Conservation (phyloP, 768 basidiomycete genomes). For the Antrodiella citrinella region DNA sequence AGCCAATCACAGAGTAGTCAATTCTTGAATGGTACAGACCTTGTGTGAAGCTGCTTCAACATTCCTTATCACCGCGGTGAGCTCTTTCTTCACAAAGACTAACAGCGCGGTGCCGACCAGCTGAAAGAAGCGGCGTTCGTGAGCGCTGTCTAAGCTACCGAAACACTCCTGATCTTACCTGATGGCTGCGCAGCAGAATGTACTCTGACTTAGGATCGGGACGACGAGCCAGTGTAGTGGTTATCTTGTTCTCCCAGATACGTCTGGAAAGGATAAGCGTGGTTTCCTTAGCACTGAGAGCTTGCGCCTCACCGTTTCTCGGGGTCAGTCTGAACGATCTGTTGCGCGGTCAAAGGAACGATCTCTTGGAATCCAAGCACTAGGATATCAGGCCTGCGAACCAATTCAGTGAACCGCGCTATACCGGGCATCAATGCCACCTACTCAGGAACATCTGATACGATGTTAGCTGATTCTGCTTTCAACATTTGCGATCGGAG, state of each 20-base stretch:
- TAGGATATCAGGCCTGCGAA: slow-evolving; percentile 77
- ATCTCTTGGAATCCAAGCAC: slow-evolving; percentile 95
- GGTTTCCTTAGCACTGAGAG: not conserved
- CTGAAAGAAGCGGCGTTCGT: slow-evolving; percentile 28
- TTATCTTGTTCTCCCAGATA: slow-evolving; percentile 77
- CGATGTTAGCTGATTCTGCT: not conserved
- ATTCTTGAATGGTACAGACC: slow-evolving; percentile 32
- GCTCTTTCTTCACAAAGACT: slow-evolving; percentile 69
- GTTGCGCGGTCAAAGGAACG: slow-evolving; percentile 94
- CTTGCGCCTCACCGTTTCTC: slow-evolving; percentile 64
- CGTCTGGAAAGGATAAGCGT: slow-evolving; percentile 39
- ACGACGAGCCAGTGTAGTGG: slow-evolving; percentile 68
- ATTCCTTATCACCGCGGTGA: slow-evolving; percentile 76
- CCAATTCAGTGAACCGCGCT: not conserved
- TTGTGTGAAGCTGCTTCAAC: slow-evolving; percentile 92
- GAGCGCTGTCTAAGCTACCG: slow-evolving; percentile 2
- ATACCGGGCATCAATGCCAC: slow-evolving; percentile 13
- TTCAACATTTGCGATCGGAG: not conserved
- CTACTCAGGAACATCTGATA: slow-evolving; percentile 39
- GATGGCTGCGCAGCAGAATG: slow-evolving; percentile 84
- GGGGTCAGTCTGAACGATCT: slow-evolving; percentile 93
- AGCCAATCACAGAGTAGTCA: not conserved
- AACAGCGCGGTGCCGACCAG: slow-evolving; percentile 93
- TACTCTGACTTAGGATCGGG: slow-evolving; percentile 67
- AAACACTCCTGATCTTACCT: slow-evolving; percentile 38